Evolutionary conservation across 2,329 filamentous ascomycete genomes (phyloP), one percentile per base, ranked within the genome.

Genomic region (Pseudocercospora musae): DNA sequence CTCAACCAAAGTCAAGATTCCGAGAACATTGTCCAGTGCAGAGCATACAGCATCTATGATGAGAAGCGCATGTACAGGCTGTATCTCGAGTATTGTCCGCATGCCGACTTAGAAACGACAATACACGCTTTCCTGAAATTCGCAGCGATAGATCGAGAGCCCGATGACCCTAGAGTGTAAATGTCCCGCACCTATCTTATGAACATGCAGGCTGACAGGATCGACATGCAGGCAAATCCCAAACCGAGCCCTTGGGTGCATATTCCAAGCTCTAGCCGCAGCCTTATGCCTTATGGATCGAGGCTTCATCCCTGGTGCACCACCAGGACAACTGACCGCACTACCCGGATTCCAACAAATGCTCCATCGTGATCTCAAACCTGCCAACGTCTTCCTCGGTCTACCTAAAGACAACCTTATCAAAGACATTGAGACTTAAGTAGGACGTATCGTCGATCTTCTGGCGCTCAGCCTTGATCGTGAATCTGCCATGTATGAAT

Each of bases 321-420:
- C 13, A 37, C 7, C 33, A 15, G 15, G 33, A 15, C 4, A 20
- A n/a, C 42, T 40, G 2, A 53, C 25, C 1, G 27, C 53, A 37
- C 11, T 20, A 10, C 5, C 46, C 2, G 4, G 13, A 13, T 42
- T 40, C 33, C 31, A 20, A 18, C 29, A 27, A 8, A 11, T 65
- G 18, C 40, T 59, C 15, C 59, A 64, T 23, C 44, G 23, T 10
- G 62, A 65, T 21, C 18, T 65, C 44, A 65, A 65, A 44, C 59
- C 62, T 11, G 33, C 3, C 9, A 65, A 65, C 23, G 44, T 64
- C 20, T 59, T 64, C 46, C 53, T 64, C 5, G 54, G 46, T 8
- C 13, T 23, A n/a, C 48, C 59, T 3, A 4, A 49, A 23, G 11
- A 13, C 15, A 40, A 42, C 3, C 25, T 27, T 27, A 27, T 7